Percentiles rank a stretch among this genome's conserved stretches.
These are phyloP conservation scores for Holtermannia corniformis DNA, from an alignment of 768 basidiomycete species.

Conservation along the genomic window DNA sequence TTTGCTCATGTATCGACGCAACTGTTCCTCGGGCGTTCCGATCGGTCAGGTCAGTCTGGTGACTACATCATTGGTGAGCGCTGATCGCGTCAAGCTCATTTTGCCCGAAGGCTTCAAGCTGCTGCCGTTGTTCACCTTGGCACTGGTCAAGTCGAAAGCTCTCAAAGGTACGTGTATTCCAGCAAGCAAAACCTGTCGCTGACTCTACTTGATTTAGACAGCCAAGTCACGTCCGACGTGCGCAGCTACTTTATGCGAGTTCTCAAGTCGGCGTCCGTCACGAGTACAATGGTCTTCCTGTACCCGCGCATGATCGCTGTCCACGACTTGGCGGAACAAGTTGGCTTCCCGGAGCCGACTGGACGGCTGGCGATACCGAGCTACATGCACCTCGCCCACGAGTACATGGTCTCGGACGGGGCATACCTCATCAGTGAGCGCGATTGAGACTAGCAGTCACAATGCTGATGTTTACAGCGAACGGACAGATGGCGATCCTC, in stretches of 20 bases:
- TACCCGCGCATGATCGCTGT: conserved; percentile 83
- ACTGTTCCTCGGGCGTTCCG: conserved; percentile 72
- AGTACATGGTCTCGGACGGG: conserved; percentile 80
- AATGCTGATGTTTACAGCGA: conserved; percentile 49
- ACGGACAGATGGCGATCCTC: conserved; percentile 74
- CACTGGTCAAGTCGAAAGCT: conserved; percentile 77
- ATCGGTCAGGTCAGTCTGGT: conserved; percentile 58
- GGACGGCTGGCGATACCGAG: conserved; percentile 60
- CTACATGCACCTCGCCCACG: conserved; percentile 70
- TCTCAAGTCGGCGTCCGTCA: conserved; percentile 60
- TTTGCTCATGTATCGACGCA: conserved; percentile 72
- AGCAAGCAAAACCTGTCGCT: background rate
- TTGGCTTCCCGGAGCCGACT: conserved; percentile 59
- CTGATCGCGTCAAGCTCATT: conserved; percentile 55
- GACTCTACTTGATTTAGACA: conserved; percentile 47
- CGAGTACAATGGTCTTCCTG: conserved; percentile 62
- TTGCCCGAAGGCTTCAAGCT: conserved; percentile 87
- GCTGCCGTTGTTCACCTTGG: conserved; percentile 69
- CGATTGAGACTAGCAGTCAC: background rate
- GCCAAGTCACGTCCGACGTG: conserved; percentile 85
- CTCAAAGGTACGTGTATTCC: conserved; percentile 60
- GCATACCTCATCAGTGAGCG: conserved; percentile 83
- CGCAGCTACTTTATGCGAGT: conserved; percentile 75
- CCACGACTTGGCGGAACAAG: conserved; percentile 66
- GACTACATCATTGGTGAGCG: background rate